phyloP scores from a whole-genome alignment of 768 basidiomycete genomes.

The Trametes cinnabarina region DNA sequence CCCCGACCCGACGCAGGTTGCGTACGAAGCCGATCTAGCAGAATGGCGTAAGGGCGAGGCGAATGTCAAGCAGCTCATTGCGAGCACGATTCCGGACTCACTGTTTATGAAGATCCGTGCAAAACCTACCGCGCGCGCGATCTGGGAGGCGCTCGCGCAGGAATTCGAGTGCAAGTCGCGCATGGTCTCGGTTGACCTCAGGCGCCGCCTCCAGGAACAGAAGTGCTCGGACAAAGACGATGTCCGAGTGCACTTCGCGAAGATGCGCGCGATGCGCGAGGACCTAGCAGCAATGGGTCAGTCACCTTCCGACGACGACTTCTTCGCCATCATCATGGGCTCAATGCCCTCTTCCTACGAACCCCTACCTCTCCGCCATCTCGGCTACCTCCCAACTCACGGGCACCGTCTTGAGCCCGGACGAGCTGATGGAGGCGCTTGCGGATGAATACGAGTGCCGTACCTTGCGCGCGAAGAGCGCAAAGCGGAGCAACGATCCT shows the following conservation, averaged over 20 bases:
- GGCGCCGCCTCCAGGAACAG: conserved; percentile 27
- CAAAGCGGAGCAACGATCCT: not conserved
- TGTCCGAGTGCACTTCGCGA: conserved; percentile 32
- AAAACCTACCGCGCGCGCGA: conserved; percentile 23
- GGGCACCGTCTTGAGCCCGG: conserved; percentile 22
- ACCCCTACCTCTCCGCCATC: conserved; percentile 32
- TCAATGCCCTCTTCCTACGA: conserved; percentile 37
- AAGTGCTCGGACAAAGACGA: conserved; percentile 33
- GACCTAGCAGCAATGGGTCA: conserved; percentile 35
- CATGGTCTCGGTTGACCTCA: conserved; percentile 33
- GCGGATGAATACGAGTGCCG: conserved; percentile 24
- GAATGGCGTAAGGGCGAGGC: too few species aligned
- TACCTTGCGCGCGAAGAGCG: not conserved
- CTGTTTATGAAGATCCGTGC: conserved; percentile 33
- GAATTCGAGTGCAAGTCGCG: conserved; percentile 30
- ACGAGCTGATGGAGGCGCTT: conserved; percentile 21
- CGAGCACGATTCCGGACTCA: conserved; percentile 34
- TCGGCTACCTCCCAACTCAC: conserved; percentile 25
- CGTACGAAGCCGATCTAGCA: too few species aligned
- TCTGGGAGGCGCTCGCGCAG: conserved; percentile 30
- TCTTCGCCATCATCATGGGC: conserved; percentile 33
- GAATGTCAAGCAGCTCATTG: conserved; percentile 35
- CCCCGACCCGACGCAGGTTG: too few species aligned
- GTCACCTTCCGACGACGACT: conserved; percentile 30
- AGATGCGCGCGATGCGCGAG: conserved; percentile 31